phyloP scores from a whole-genome alignment of 306 rosid species.

The Rubus idaeus region DNA sequence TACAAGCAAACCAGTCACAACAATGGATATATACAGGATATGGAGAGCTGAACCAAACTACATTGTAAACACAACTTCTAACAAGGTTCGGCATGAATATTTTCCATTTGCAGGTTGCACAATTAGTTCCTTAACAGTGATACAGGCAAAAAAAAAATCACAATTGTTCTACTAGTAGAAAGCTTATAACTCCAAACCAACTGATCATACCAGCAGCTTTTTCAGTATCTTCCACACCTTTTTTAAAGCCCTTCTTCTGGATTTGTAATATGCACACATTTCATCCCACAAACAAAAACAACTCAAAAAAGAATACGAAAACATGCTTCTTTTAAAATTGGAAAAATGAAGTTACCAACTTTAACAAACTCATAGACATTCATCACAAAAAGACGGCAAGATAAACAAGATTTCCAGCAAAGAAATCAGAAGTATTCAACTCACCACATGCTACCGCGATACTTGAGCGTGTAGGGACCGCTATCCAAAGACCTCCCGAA shows the following conservation, averaged over 20 bases:
- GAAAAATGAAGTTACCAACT: not conserved
- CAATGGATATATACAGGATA: constrained; percentile 4
- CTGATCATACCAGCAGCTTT: too few relatives aligned
- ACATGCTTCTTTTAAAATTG: too few relatives aligned
- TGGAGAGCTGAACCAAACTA: not conserved
- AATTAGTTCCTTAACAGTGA: not conserved
- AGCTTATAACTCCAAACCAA: not conserved
- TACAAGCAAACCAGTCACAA: constrained; percentile 9
- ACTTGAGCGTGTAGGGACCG: constrained; percentile 86
- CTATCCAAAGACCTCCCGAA: constrained; percentile 82
- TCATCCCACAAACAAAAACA: too few relatives aligned
- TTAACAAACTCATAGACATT: not conserved
- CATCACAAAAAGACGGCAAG: not conserved
- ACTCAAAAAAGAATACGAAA: too few relatives aligned
- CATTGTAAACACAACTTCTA: not conserved
- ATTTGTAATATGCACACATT: too few relatives aligned
- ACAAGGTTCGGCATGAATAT: not conserved
- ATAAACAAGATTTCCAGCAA: not conserved
- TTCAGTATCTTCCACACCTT: too few relatives aligned
- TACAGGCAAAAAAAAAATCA: not conserved
- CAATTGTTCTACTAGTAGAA: not conserved
- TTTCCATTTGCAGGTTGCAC: not conserved
- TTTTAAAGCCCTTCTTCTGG: too few relatives aligned
- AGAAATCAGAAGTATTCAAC: constrained; percentile 24
- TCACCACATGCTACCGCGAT: constrained; percentile 95